phyloP scores from a whole-genome alignment of 2,329 filamentous ascomycete species.

The Cladophialophora carrionii region DNA sequence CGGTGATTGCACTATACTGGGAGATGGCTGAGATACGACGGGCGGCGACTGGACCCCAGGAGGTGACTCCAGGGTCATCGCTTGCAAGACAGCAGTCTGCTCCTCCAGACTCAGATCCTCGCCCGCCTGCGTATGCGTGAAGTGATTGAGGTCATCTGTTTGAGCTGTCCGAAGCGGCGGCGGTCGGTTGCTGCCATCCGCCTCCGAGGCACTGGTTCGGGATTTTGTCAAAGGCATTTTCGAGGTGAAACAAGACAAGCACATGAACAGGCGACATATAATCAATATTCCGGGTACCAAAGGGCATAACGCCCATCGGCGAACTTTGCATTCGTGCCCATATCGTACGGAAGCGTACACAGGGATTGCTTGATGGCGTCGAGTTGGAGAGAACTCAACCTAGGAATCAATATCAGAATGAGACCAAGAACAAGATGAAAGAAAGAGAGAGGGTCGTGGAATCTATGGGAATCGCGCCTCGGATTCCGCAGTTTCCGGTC shows the following conservation, averaged over 20 bases:
- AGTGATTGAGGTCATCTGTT: conserved; percentile 28
- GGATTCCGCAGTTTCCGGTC: neutral
- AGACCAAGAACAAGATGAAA: neutral
- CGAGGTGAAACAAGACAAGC: neutral
- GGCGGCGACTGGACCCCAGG: conserved; percentile 15
- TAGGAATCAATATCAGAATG: no score
- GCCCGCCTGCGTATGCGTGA: neutral
- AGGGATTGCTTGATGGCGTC: neutral
- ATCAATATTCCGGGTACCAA: neutral
- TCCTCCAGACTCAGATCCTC: conserved; percentile 27
- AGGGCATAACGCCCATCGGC: conserved; percentile 1
- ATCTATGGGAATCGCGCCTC: neutral
- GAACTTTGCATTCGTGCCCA: neutral
- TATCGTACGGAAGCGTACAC: neutral
- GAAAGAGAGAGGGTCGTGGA: neutral
- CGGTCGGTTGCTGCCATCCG: conserved; percentile 12
- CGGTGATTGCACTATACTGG: conserved; percentile 30
- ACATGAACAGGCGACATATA: neutral
- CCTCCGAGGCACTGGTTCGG: neutral
- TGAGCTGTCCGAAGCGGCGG: conserved; percentile 19
- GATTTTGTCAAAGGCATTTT: conserved; percentile 12
- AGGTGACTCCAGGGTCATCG: conserved; percentile 32
- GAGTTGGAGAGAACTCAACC: neutral
- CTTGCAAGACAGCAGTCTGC: conserved; percentile 30
- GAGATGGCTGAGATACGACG: conserved; percentile 25